Evolutionary conservation across 768 basidiomycete genomes (phyloP), one percentile per base, ranked within the genome.

Genomic region (Rhodotorula diobovata): DNA sequence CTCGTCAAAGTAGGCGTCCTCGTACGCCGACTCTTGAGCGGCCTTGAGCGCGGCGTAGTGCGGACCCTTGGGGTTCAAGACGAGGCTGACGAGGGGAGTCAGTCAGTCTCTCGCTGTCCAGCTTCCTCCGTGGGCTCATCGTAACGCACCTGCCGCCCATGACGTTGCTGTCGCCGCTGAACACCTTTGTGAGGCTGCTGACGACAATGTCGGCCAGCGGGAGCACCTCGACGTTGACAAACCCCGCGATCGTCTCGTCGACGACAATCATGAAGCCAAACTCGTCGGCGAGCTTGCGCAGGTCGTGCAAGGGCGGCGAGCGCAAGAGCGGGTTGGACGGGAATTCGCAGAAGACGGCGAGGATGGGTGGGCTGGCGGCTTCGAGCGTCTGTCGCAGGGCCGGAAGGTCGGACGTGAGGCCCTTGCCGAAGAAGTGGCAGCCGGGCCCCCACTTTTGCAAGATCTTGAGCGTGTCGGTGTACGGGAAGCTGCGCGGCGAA

Each of bases 381-480:
- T 83, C 82, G 28, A 95, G 84, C 6, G 91, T 80, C 15, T 74
- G 79, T 72, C 91, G 89, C 0, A 98, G 83, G 39, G 85, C 83
- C 35, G 89, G 87, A 30, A 96, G 85, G 67, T 93, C 91, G 25
- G 84, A 80, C 67, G 91, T 87, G 15, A 88, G 80, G 0, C 94
- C 94, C 70, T 86, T 83, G 12, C 93, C 94, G 56, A 91, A 84
- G 83, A 97, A 94, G 79, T 92, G 85, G 74, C 88, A 91, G 3
- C 95, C 95, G 6, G 90, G 91, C 2, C 95, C 95, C 93, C 93
- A 98, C 81, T 99, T 97, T 76, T 93, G 84, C 4, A 98, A 83
- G 51, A 94, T 86, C 80, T 97, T 97, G 68, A 95, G 85, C 10
- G 95, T 97, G 78, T 98, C 95, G 16, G 87, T 91, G 79, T 97